Conservation (phyloP, 345 rosid genomes). For the Eutrema heterophyllum region DNA sequence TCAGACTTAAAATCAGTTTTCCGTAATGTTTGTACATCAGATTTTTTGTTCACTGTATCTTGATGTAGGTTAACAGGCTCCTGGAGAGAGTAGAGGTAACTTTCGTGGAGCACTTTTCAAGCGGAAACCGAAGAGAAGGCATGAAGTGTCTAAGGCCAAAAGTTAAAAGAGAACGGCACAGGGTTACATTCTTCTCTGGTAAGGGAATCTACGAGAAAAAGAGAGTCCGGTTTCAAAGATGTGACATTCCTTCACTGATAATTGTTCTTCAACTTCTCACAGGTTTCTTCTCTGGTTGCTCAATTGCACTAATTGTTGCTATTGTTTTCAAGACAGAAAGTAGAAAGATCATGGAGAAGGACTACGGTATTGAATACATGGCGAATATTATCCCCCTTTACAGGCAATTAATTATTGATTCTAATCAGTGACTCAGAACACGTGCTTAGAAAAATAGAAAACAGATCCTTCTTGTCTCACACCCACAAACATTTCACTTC, state of each 20-base stretch:
- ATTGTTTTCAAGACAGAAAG: conserved; percentile 49
- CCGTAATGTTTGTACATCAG: not conserved
- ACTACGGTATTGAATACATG: conserved; percentile 47
- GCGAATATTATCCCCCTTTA: conserved; percentile 69
- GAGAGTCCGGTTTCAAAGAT: not conserved
- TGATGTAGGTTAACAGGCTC: conserved; percentile 45
- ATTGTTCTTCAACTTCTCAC: conserved; percentile 6
- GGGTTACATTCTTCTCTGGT: conserved; percentile 63
- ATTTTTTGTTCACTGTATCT: not conserved
- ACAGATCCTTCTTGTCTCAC: not conserved
- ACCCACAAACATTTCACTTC: not conserved
- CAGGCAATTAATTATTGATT: conserved; percentile 40
- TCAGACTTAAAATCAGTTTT: not conserved
- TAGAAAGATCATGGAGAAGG: conserved; percentile 41
- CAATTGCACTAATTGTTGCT: conserved; percentile 50
- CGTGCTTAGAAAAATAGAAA: not conserved
- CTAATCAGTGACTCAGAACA: not conserved
- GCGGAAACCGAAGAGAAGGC: conserved; percentile 53
- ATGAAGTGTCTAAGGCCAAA: conserved; percentile 61
- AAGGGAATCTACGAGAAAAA: not conserved
- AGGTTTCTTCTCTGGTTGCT: conserved; percentile 68
- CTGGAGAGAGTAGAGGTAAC: conserved; percentile 60
- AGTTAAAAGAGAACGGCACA: conserved; percentile 56
- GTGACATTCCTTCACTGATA: not conserved
- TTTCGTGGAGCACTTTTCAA: conserved; percentile 58